phyloP scores from a whole-genome alignment of 2,329 filamentous ascomycete genomes.

The Talaromyces funiculosus region DNA sequence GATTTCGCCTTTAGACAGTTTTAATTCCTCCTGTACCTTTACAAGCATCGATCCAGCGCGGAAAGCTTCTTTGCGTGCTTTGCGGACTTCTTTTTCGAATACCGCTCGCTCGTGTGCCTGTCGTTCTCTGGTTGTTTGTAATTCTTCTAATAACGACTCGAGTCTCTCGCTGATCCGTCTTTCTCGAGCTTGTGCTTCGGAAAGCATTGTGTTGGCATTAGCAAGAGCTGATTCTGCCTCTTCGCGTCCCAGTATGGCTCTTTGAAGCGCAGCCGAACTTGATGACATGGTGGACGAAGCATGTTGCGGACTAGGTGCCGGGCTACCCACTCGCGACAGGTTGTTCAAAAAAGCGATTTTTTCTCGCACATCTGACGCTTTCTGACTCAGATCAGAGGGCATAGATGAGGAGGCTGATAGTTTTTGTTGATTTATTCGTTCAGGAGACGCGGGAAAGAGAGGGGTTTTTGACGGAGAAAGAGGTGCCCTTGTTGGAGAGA shows the following conservation, averaged over 20 bases:
- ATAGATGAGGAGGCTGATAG: slow-evolving; percentile 37
- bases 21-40: slow-evolving; percentile 50
- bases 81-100: slow-evolving; percentile 54
- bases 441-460: slow-evolving; percentile 43
- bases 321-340: slow-evolving; percentile 33
- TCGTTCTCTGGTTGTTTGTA: slow-evolving; percentile 47
- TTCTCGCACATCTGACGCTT: slow-evolving; percentile 44
- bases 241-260: slow-evolving; percentile 42
- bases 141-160: slow-evolving; percentile 47
- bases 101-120: slow-evolving; percentile 43
- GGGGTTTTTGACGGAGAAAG: slow-evolving; percentile 29
- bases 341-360: slow-evolving; percentile 47
- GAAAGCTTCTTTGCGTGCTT: slow-evolving; percentile 53
- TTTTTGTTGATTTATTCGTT: slow-evolving; percentile 45
- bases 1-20: slow-evolving; percentile 39
- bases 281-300: slow-evolving; percentile 28
- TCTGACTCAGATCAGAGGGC: slow-evolving; percentile 28
- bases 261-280: slow-evolving; percentile 40
- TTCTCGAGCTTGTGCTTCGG: slow-evolving; percentile 40
- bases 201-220: slow-evolving; percentile 31
- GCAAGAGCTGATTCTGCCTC: slow-evolving; percentile 40
- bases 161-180: slow-evolving; percentile 41
- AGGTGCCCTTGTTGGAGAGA: slow-evolving; percentile 28
- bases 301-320: slow-evolving; percentile 21
- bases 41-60: slow-evolving; percentile 51